Evolutionary conservation across 768 basidiomycete genomes (phyloP).

Genomic region (Kwoniella pini): DNA sequence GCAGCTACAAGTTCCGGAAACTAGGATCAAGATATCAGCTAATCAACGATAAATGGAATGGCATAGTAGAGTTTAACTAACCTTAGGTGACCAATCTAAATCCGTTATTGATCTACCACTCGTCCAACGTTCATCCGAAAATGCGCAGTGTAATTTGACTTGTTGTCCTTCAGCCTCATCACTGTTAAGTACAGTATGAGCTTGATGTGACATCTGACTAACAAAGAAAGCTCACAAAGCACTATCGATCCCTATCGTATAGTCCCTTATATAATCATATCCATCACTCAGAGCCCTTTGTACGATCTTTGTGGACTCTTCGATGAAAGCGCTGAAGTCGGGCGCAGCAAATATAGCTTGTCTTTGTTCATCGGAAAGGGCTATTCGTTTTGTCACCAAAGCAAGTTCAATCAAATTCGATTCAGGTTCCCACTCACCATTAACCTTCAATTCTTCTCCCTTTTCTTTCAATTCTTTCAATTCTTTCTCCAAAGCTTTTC

Average conservation of each 20-base stretch:
- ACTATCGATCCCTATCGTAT: conserved; percentile 82
- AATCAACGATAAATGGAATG: background rate
- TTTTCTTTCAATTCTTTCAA: conserved; percentile 57
- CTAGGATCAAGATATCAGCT: conserved; percentile 56
- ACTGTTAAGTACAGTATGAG: conserved; percentile 55
- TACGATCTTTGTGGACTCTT: conserved; percentile 90
- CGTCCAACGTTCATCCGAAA: conserved; percentile 85
- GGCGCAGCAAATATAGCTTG: conserved; percentile 78
- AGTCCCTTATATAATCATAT: conserved; percentile 97
- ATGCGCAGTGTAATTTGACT: conserved; percentile 90
- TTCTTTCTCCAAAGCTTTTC: conserved; percentile 77
- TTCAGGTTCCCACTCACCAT: conserved; percentile 30
- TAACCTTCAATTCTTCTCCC: conserved; percentile 26
- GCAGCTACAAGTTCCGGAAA: conserved; percentile 94
- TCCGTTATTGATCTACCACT: conserved; percentile 95
- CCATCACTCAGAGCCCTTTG: conserved; percentile 91
- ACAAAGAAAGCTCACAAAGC: conserved; percentile 65
- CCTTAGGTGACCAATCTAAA: conserved; percentile 97
- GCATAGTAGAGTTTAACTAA: conserved; percentile 47
- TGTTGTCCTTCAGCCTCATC: conserved; percentile 88
- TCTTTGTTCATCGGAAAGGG: conserved; percentile 83
- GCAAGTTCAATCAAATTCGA: no score
- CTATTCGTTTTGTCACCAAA: no score
- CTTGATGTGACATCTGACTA: background rate
- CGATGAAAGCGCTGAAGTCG: conserved; percentile 90